Evolutionary conservation across 1,284 basidiomycete species (phyloP), one percentile per base, ranked within the genome.

Genomic region (Puccinia triticina): DNA sequence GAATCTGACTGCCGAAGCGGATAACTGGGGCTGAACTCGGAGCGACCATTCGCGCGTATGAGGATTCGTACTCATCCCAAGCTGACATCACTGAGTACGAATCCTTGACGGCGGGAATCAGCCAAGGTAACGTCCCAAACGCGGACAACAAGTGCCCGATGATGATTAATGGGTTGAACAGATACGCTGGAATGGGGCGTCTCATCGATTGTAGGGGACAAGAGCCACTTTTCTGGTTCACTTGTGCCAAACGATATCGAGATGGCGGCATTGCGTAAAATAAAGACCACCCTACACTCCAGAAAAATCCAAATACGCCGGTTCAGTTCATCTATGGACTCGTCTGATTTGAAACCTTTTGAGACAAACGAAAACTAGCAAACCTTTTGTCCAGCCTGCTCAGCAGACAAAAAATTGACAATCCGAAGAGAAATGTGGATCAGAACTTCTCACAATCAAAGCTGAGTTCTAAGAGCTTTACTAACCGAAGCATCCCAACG

Each of bases 111-210:
- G 55, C 46, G 21, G 14, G n/a, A 37, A 32, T 0, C 21, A 75
- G 14, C 55, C 50, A 75, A 0, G 12, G 43, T 16, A 72, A 18
- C 32, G 23, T 23, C 29, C 26, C 69, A 16, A 72, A 75, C 11
- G 55, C 37, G 73, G 73, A 57, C 12, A 75, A 5, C 53, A 75
- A 57, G 29, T 75, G 50, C 50, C 7, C 73, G 32, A 40, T 23
- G 53, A 75, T 75, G 34, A 75, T 59, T 32, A 75, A 55, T 16
- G 55, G 53, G 53, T 75, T 75, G 73, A 75, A 75, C 1, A 59
- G 32, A 12, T 26, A 40, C 40, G 73, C 50, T 29, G 73, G 73
- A 37, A 75, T 55, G 2, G n/a, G 55, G 12, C 37, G 73, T 8
- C 10, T 48, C 26, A 40, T 57, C 1, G 73, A 75, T 40, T 21